phyloP scores from a whole-genome alignment of 1,284 basidiomycete species.

The Nidula niveotomentosa region DNA sequence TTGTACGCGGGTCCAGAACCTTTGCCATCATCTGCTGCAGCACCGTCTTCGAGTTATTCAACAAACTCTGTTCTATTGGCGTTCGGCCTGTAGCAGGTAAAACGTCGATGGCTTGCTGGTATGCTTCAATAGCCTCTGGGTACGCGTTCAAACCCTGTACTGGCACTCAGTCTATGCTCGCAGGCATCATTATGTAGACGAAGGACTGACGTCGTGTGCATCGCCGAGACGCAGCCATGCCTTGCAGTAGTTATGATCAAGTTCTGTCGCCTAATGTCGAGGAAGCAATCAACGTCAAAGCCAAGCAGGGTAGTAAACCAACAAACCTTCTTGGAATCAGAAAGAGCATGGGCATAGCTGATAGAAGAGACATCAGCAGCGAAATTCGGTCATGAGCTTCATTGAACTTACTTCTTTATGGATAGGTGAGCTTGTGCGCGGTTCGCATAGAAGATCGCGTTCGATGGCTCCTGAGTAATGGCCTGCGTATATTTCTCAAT shows the following conservation, averaged over 20 bases:
- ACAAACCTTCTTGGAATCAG: not conserved
- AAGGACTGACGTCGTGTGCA: conserved; percentile 12
- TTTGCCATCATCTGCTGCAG: conserved; percentile 5
- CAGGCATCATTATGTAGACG: too few species aligned
- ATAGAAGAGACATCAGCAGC: too few species aligned
- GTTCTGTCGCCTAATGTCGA: conserved; percentile 2
- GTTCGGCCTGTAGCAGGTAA: conserved; percentile 1
- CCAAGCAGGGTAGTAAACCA: too few species aligned
- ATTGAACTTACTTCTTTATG: not conserved
- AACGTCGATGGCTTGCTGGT: conserved; percentile 5
- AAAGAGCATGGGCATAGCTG: too few species aligned
- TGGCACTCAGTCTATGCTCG: too few species aligned
- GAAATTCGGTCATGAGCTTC: not conserved
- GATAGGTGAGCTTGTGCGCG: conserved; percentile 29
- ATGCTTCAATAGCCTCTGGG: conserved; percentile 16
- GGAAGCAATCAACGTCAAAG: too few species aligned
- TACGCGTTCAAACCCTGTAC: conserved; percentile 11
- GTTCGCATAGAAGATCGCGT: conserved; percentile 34
- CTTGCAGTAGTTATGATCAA: conserved; percentile 15
- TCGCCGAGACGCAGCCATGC: conserved; percentile 15
- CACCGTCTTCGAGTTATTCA: conserved; percentile 3
- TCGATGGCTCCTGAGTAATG: conserved; percentile 24
- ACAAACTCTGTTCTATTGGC: not conserved
- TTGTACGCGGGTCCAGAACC: conserved; percentile 9
- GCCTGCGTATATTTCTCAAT: conserved; percentile 31